A percentile compares a stretch with the other conserved stretches of the same genome.
These are phyloP conservation scores for Phaeoacremonium minimum DNA, from an alignment of 2,329 filamentous ascomycete species.

Conservation along the genomic window DNA sequence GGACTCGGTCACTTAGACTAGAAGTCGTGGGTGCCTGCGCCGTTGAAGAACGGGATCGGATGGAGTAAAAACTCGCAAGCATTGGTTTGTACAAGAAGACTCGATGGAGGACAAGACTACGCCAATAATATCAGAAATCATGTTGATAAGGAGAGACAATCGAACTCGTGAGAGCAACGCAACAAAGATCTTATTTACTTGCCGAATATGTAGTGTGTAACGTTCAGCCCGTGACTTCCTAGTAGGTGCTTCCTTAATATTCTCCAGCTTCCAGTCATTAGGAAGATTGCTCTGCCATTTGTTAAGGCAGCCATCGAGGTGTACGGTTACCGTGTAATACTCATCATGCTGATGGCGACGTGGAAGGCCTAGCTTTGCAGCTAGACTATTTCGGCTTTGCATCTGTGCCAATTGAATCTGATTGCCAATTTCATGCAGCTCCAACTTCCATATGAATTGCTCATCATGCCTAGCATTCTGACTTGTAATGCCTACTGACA, in stretches of 20 bases:
- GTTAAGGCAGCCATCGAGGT: constrained; percentile 1
- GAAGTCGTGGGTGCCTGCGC: neutral
- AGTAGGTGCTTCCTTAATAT: neutral
- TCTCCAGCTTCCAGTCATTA: neutral
- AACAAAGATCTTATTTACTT: too few species aligned
- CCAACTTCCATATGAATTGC: neutral
- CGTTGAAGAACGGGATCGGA: neutral
- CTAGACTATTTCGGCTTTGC: constrained; percentile 3
- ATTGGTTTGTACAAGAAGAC: constrained; percentile 7
- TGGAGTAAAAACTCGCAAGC: constrained; percentile 5
- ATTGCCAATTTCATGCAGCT: constrained; percentile 33
- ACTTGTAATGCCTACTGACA: neutral
- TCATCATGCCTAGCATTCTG: neutral
- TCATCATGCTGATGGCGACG: neutral
- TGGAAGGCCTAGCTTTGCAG: neutral
- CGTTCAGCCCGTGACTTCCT: neutral
- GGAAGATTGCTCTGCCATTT: constrained; percentile 1
- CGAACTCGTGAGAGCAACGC: too few species aligned
- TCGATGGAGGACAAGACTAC: constrained; percentile 5
- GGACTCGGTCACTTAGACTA: constrained; percentile 2
- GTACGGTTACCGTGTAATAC: neutral
- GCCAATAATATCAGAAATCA: neutral
- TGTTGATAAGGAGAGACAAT: constrained; percentile 1
- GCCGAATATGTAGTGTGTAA: constrained; percentile 2
- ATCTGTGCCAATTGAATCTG: constrained; percentile 7